phyloP scores from a whole-genome alignment of 2,329 filamentous ascomycete genomes.

The Colletotrichum viniferum region DNA sequence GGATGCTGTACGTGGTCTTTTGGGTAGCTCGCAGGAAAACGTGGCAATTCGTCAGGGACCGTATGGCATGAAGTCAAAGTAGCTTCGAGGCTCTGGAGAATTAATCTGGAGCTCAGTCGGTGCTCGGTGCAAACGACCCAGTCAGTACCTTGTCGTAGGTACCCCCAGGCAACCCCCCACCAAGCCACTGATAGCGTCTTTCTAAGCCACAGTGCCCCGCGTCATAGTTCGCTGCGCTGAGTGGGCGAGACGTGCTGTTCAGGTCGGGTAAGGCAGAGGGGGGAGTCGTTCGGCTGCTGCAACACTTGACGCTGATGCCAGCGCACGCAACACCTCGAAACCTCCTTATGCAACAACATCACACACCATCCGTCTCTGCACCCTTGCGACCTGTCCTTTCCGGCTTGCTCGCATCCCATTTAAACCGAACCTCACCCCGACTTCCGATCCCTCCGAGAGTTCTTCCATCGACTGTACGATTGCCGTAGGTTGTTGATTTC shows the following conservation, averaged over 20 bases:
- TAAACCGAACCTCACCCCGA: not conserved
- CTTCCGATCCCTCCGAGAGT: not conserved
- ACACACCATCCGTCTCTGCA: not conserved
- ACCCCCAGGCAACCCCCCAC: not conserved
- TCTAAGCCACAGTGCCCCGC: conserved; percentile 18
- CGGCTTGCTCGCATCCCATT: not conserved
- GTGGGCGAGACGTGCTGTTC: not conserved
- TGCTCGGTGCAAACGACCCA: not conserved
- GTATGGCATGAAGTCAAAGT: not conserved
- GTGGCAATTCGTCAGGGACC: not conserved
- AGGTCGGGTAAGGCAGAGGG: not conserved
- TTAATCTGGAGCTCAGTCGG: conserved; percentile 5
- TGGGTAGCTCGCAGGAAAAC: not conserved
- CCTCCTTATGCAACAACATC: not conserved
- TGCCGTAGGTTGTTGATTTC: not conserved
- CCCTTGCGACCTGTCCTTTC: not conserved
- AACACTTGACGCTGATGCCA: conserved; percentile 7
- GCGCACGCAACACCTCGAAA: not conserved
- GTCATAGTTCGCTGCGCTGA: conserved; percentile 4
- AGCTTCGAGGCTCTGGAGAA: not conserved
- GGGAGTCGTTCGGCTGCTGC: conserved; percentile 5
- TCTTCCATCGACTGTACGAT: not conserved
- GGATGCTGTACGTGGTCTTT: not conserved
- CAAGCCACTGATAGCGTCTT: not conserved
- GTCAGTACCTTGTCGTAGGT: not conserved